Base-by-base conservation (phyloP, 768 basidiomycete genomes). In the Collybia nuda region DNA sequence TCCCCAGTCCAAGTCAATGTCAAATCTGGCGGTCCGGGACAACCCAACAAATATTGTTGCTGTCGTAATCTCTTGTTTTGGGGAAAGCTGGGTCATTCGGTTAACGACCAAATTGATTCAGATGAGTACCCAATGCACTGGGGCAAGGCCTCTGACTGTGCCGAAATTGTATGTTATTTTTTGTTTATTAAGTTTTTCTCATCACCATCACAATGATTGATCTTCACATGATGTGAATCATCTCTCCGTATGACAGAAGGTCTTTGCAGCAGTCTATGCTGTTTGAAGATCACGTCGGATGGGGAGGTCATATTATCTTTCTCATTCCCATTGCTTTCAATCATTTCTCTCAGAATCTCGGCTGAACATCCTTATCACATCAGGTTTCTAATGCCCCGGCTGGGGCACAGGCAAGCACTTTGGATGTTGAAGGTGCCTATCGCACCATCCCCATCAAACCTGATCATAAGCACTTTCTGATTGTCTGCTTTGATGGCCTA, bases 341-440 rank as follows among this genome's bases (percentile, higher is more conserved):
- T 28, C 28, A 28, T 5, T 28, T 5, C 28, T 11, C 28, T 11
- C 11, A 11, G 6, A 5, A 5, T 5, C 28, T 11, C 28, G 11
- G 28, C 28, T 28, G n/a, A 5, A 28, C 28, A 11, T 28, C 11
- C 11, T 28, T 5, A 28, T 11, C 28, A 11, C 42, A 44, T n/a
- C 12, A 65, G 63, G 51, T 65, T 45, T 47, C 62, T 8, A 12
- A 4, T 0, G 61, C 66, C 0, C 72, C 73, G 1, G 46, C 45
- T 0, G 69, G 70, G 1, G 51, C 67, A 0, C 56, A 66, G 38
- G 72, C 62, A 0, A 56, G 63, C 6, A 57, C 62, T 0, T 62
- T 67, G 22, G 68, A 72, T 41, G 54, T 70, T 14, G 56, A 58
- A 18, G 41, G 57, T 3, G 61, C 65, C n/a, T 61, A 67, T 44